Conservation (phyloP, 805 yeast genomes). For the Lachancea lanzarotensis region DNA sequence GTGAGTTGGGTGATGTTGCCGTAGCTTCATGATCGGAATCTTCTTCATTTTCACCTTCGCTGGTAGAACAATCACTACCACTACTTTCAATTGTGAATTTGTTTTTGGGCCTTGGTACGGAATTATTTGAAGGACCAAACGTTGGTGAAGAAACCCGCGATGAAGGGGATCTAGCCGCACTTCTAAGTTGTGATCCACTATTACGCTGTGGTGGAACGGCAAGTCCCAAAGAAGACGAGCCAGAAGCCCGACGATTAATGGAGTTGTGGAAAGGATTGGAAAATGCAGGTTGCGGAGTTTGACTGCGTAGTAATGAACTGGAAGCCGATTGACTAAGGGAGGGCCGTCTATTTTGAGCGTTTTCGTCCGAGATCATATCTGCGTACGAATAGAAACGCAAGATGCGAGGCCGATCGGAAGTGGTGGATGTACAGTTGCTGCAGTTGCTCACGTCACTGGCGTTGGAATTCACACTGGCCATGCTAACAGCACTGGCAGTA, state of each 20-base stretch:
- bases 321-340: constrained; percentile 40
- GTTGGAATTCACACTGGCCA: constrained; percentile 6
- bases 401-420: constrained; percentile 15
- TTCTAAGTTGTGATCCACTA: constrained; percentile 4
- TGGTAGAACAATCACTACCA: constrained; percentile 23
- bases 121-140: background rate
- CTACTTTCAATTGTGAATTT: constrained; percentile 27
- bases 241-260: constrained; percentile 10
- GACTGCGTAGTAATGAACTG: constrained; percentile 19
- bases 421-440: constrained; percentile 3
- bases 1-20: constrained; percentile 8
- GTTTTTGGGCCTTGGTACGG: constrained; percentile 1
- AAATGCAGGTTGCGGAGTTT: constrained; percentile 12
- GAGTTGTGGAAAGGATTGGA: constrained; percentile 20
- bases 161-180: constrained; percentile 20
- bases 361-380: constrained; percentile 68
- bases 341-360: constrained; percentile 54
- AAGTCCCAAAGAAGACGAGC: constrained; percentile 6
- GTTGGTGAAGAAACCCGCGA: constrained; percentile 9
- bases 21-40: constrained; percentile 9
- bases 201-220: constrained; percentile 5
- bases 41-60: constrained; percentile 23
- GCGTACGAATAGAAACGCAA: constrained; percentile 67
- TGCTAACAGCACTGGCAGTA: constrained; percentile 7
- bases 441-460: constrained; percentile 15